phyloP scores from a whole-genome alignment of 495 filamentous ascomycete genomes.

The Xylaria cubensis region DNA sequence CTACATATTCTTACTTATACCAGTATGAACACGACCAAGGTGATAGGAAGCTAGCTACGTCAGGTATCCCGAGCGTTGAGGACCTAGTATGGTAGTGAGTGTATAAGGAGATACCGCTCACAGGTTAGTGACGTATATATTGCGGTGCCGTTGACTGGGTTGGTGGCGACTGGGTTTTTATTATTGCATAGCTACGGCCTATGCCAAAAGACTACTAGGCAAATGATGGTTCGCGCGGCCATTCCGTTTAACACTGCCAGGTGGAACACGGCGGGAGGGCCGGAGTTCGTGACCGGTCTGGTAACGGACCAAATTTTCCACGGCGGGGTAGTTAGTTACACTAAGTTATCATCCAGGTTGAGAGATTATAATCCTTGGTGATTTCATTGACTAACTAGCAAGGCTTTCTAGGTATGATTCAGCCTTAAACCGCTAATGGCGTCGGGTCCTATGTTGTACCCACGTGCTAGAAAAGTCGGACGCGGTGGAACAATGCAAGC shows the following conservation, averaged over 20 bases:
- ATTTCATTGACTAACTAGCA: not conserved
- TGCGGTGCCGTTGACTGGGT: not conserved
- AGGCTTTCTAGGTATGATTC: not conserved
- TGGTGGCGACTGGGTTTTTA: conserved; percentile 2
- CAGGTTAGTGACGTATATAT: conserved; percentile 2
- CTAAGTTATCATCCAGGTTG: not conserved
- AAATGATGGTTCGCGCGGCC: not conserved
- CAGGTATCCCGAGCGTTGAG: not conserved
- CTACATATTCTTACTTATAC: not conserved
- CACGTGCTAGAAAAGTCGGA: conserved; percentile 22
- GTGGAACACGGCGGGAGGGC: not conserved
- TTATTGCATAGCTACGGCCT: not conserved
- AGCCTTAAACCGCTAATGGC: conserved; percentile 6
- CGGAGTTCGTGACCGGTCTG: not conserved
- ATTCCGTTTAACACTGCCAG: too few species aligned
- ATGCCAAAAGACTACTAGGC: not conserved
- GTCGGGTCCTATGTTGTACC: not conserved
- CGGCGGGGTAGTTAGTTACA: not conserved
- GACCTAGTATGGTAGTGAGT: not conserved
- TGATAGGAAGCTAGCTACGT: not conserved
- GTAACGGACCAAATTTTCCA: conserved; percentile 2
- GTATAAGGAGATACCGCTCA: too few species aligned
- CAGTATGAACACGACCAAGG: not conserved
- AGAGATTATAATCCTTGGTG: not conserved
- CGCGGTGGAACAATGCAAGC: not conserved